Evolutionary conservation across 192 early-diverging fungal genomes (phyloP).

Genomic region (Phlyctochytrium planicorne): DNA sequence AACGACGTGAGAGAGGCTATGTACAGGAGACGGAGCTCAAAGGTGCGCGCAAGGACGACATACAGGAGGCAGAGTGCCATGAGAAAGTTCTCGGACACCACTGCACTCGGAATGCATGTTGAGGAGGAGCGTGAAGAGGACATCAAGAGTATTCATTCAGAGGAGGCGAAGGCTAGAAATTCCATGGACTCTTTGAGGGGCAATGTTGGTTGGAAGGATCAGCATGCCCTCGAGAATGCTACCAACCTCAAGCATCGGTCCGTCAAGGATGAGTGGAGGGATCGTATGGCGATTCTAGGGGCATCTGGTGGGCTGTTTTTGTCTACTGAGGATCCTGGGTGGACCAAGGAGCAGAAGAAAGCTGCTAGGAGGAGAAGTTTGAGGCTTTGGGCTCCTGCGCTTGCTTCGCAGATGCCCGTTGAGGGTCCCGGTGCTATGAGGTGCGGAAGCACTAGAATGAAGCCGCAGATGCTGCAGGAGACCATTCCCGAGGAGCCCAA

Average conservation of each 20-base stretch:
- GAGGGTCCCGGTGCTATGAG: slow-evolving; percentile 3
- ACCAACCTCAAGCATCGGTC: too few species aligned
- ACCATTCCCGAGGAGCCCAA: background rate
- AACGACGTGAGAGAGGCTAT: slow-evolving; percentile 6
- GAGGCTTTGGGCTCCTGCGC: background rate
- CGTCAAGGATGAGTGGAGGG: slow-evolving; percentile 6
- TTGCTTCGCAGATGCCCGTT: background rate
- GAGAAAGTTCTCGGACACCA: background rate
- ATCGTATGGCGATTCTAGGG: background rate
- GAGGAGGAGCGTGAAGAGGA: background rate
- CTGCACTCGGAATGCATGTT: background rate
- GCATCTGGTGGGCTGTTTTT: slow-evolving; percentile 2
- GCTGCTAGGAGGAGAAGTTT: slow-evolving; percentile 4
- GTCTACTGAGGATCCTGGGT: slow-evolving; percentile 4
- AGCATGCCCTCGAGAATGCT: too few species aligned
- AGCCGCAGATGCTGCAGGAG: background rate
- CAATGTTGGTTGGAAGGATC: background rate
- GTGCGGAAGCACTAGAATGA: background rate
- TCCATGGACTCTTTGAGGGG: background rate
- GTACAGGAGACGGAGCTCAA: background rate
- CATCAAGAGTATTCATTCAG: background rate
- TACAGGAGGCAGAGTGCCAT: background rate
- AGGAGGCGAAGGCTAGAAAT: background rate
- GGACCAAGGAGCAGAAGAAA: slow-evolving; percentile 12
- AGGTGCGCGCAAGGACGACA: background rate